Base-by-base conservation (phyloP, 31 red algal genomes). In the Endocladia muricata region DNA sequence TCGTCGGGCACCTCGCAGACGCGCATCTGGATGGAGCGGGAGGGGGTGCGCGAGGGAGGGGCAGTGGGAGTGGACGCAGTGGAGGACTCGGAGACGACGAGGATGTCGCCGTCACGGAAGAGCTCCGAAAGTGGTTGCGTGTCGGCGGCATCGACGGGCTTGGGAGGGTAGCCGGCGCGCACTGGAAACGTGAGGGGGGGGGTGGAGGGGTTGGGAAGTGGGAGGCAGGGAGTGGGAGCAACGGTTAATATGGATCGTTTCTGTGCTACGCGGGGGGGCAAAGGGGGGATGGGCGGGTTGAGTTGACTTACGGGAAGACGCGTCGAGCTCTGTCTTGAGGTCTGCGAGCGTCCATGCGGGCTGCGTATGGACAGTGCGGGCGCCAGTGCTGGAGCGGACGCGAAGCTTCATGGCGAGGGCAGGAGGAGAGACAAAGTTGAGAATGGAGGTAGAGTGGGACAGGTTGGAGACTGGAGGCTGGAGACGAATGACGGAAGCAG, bases 1-100 rank as follows among this genome's bases (percentile, higher is more conserved):
- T 97, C 94, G 67, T 97, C 94, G 36, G 94, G 94, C 36, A 97
- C 94, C 26, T 65, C 75, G 47, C 90, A 60, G 31, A 79, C 55
- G 7, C 79, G 74, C n/a, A 81, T 67, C 9, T 21, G 28, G 2
- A 30, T 4, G 37, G 26, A 3, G 9, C 29, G 23, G 9, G 48
- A 9, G 28, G 69, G 15, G 6, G 85, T 64, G 5, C 40, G n/a
- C 22, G 58, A 2, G 33, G 56, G 3, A 31, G 72, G 33, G 57
- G 60, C 72, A 15, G 73, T 25, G 37, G 55, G 1, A 2, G 82
- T 34, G 22, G 73, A 23, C 4, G 56, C 73, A 21, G 81, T 54
- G 3, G 32, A 5, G 49, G 32, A 43, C n/a, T 30, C 40, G 60
- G 41, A 22, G 22, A 83, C 79, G 2, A 83, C 70, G 15, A 91